These are phyloP conservation scores for Podospora fimiseda DNA, from an alignment of 495 filamentous ascomycete species.

Conservation along the genomic window DNA sequence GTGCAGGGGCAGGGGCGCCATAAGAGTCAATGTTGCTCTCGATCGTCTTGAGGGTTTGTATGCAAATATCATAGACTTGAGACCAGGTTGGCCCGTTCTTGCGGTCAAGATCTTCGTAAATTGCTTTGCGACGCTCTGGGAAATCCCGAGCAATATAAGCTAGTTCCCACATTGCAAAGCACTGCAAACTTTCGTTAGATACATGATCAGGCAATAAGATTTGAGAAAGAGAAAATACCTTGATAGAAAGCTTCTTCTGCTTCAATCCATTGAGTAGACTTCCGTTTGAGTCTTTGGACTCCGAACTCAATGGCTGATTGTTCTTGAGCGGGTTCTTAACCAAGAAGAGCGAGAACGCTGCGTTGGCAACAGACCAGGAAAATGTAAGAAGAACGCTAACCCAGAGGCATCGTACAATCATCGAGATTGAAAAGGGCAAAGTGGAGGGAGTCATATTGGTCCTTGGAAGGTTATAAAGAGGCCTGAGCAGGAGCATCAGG, in stretches of 20 bases:
- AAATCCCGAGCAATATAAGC: slow-evolving; percentile 68
- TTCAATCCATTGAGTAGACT: slow-evolving; percentile 79
- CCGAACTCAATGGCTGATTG: slow-evolving; percentile 71
- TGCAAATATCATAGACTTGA: slow-evolving; percentile 62
- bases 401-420: slow-evolving; percentile 54
- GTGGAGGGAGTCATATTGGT: slow-evolving; percentile 55
- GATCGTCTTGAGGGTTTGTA: slow-evolving; percentile 60
- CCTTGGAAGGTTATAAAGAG: slow-evolving; percentile 67
- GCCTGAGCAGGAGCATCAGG: slow-evolving; percentile 59
- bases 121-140: slow-evolving; percentile 64
- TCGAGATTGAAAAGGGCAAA: slow-evolving; percentile 50
- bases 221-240: slow-evolving; percentile 34
- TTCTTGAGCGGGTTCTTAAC: slow-evolving; percentile 75
- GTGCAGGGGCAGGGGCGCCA: slow-evolving; percentile 42
- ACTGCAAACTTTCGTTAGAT: slow-evolving; percentile 38
- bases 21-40: slow-evolving; percentile 55
- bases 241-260: slow-evolving; percentile 59
- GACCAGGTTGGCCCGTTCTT: slow-evolving; percentile 71
- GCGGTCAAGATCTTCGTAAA: slow-evolving; percentile 87
- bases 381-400: slow-evolving; percentile 61
- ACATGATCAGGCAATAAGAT: too few relatives aligned
- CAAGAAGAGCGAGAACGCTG: slow-evolving; percentile 71
- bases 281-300: slow-evolving; percentile 86
- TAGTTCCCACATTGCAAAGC: slow-evolving; percentile 90
- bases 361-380: slow-evolving; percentile 68